Percentiles rank a stretch among this genome's conserved stretches.
Conservation (phyloP, 106 monocot species). For the Allium cepa region DNA sequence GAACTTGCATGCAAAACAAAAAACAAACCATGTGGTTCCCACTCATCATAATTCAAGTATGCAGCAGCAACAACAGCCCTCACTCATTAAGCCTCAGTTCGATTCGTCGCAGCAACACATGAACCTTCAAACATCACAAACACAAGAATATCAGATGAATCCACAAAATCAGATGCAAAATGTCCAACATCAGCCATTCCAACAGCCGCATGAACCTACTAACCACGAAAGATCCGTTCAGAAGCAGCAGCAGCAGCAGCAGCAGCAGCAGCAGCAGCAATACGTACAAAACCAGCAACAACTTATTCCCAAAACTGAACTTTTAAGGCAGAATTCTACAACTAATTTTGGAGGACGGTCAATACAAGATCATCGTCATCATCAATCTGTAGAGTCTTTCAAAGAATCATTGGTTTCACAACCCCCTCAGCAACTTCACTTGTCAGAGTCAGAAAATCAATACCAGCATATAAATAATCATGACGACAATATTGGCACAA, state of each 20-base stretch:
- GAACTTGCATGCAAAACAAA: slow-evolving; percentile 44
- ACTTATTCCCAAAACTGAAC: slow-evolving; percentile 27
- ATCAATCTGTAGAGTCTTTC: slow-evolving; percentile 3
- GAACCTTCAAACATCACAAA: slow-evolving; percentile 49
- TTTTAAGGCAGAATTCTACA: slow-evolving; percentile 27
- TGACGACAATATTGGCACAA: slow-evolving; percentile 14
- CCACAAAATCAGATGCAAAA: slow-evolving; percentile 43
- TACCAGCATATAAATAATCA: slow-evolving; percentile 17
- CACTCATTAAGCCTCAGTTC: slow-evolving; percentile 35
- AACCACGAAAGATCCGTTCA: slow-evolving; percentile 19
- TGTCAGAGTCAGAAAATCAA: slow-evolving; percentile 39
- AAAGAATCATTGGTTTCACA: slow-evolving; percentile 36
- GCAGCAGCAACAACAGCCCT: slow-evolving; percentile 36
- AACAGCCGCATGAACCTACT: slow-evolving; percentile 29
- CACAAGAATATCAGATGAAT: slow-evolving; percentile 38
- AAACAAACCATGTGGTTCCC: slow-evolving; percentile 20
- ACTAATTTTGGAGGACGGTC: slow-evolving; percentile 38
- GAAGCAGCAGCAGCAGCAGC: slow-evolving; percentile 25
- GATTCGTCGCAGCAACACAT: slow-evolving; percentile 53
- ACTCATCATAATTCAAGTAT: slow-evolving; percentile 31
- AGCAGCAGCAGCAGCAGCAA: slow-evolving; percentile 29
- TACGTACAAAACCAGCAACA: slow-evolving; percentile 37
- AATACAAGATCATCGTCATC: slow-evolving; percentile 32
- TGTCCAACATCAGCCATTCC: slow-evolving; percentile 41
- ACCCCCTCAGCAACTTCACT: slow-evolving; percentile 32